A percentile compares a stretch with the other conserved stretches of the same genome.
phyloP scores from a whole-genome alignment of 1,284 basidiomycete genomes.

The Phaffia rhodozyma region DNA sequence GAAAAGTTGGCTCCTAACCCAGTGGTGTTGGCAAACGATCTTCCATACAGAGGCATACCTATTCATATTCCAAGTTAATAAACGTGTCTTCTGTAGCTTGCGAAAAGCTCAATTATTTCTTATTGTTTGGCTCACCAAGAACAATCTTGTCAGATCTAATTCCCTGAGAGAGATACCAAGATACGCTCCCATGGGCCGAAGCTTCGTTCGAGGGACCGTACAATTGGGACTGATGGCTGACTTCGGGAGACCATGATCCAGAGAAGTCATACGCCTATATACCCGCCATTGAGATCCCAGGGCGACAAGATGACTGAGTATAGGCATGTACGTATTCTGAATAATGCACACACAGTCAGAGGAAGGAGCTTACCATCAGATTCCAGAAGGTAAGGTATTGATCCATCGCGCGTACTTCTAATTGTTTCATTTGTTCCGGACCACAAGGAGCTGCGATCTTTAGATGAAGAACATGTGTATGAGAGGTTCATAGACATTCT shows the following conservation, averaged over 20 bases:
- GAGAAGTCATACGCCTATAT: slow-evolving; percentile 61
- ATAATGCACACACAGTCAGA: not conserved
- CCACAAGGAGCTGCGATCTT: slow-evolving; percentile 84
- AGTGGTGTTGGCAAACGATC: slow-evolving; percentile 63
- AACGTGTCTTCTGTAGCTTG: not conserved
- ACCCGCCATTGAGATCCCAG: not conserved
- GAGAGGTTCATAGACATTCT: not conserved
- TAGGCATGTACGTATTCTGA: too few relatives aligned
- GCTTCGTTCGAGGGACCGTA: slow-evolving; percentile 52
- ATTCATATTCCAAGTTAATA: not conserved
- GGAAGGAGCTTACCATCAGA: slow-evolving; percentile 53
- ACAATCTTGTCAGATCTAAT: slow-evolving; percentile 62
- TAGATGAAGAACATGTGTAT: not conserved
- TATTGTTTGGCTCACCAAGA: slow-evolving; percentile 45
- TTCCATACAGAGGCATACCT: slow-evolving; percentile 76
- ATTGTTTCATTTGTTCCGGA: slow-evolving; percentile 49
- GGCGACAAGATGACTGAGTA: too few relatives aligned
- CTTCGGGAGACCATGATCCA: slow-evolving; percentile 52
- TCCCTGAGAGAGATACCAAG: slow-evolving; percentile 53
- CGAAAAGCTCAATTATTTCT: not conserved
- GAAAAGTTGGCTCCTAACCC: slow-evolving; percentile 63
- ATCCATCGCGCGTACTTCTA: slow-evolving; percentile 63
- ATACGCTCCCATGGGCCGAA: slow-evolving; percentile 59
- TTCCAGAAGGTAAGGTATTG: slow-evolving; percentile 68
- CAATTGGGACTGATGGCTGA: slow-evolving; percentile 68